Evolutionary conservation across 441 rosid genomes (phyloP), one percentile per base, ranked within the genome.

Genomic region (Pelargonium cotyledonis): DNA sequence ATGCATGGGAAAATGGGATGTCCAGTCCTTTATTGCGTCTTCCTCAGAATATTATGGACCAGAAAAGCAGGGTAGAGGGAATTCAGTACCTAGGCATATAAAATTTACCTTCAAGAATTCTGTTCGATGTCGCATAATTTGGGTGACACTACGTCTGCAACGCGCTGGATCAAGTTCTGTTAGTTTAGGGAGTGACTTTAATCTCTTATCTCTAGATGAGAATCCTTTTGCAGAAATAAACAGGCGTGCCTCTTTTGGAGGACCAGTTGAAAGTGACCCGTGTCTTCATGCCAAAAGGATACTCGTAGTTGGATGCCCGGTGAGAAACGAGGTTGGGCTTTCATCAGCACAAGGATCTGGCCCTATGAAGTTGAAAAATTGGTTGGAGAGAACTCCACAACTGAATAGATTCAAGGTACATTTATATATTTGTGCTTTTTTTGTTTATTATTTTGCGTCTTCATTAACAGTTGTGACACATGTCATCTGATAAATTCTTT

Each of bases 261-360:
- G 96, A 67, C 79, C 90, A 35, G 70, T 72, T 63, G 91, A 83
- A 73, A 82, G 73, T 79, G 87, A 86, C 23, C 91, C 93, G 21
- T 92, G 95, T 78, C 84, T 95, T 79, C 99, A 95, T 83, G 98
- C 98, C 55, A 88, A 78, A 80, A 83, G 93, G 71, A 84, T 95
- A 66, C 31, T 95, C 57, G 86, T 95, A 38, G 81, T 78, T 46
- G 99, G 97, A 82, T 88, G 68, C 74, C 79, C 86, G 2, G 88
- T 83, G 66, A 84, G 72, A 71, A 63, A 73, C 29, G 90, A 86
- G 72, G 69, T 71, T 60, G 86, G 66, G 18, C 79, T 70, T 62
- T 61, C 80, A 71, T 67, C 63, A 5, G 8, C 83, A 12, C 88
- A 82, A 77, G 81, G 81, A 55, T 64, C 88, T 53, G 97, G 89